phyloP scores from a whole-genome alignment of 2,329 filamentous ascomycete species.

The Fusarium tjaetaba region DNA sequence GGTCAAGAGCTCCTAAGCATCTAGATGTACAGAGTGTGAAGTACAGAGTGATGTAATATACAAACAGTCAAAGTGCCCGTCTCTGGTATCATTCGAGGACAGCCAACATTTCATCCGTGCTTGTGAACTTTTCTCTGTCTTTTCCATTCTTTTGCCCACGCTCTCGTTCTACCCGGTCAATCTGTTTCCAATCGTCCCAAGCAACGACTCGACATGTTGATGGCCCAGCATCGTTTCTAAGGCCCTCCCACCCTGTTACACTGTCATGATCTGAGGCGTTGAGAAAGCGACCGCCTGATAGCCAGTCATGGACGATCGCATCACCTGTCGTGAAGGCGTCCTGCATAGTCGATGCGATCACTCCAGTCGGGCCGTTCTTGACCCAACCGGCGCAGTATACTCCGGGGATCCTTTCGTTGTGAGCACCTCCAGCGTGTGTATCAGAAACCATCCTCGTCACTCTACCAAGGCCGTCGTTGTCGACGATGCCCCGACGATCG shows the following conservation, averaged over 20 bases:
- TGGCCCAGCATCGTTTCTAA: conserved; percentile 67
- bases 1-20: conserved; percentile 69
- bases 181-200: conserved; percentile 87
- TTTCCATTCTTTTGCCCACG: conserved; percentile 76
- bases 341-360: conserved; percentile 95
- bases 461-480: conserved; percentile 83
- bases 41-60: conserved; percentile 41
- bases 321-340: conserved; percentile 93
- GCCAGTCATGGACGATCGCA: conserved; percentile 83
- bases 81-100: conserved; percentile 52
- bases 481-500: conserved; percentile 75
- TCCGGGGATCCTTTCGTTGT: conserved; percentile 65
- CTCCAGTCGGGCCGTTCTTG: conserved; percentile 91
- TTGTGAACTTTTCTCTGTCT: conserved; percentile 76
- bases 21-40: conserved; percentile 36
- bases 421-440: conserved; percentile 43
- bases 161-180: conserved; percentile 80
- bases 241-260: conserved; percentile 76
- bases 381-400: conserved; percentile 97
- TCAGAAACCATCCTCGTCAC: conserved; percentile 58
- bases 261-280: conserved; percentile 4
- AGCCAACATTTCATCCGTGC: conserved; percentile 65
- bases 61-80: conserved; percentile 39
- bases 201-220: conserved; percentile 70
- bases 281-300: conserved; percentile 54